Conservation (phyloP, 345 rosid genomes). For the Abelmoschus esculentus region DNA sequence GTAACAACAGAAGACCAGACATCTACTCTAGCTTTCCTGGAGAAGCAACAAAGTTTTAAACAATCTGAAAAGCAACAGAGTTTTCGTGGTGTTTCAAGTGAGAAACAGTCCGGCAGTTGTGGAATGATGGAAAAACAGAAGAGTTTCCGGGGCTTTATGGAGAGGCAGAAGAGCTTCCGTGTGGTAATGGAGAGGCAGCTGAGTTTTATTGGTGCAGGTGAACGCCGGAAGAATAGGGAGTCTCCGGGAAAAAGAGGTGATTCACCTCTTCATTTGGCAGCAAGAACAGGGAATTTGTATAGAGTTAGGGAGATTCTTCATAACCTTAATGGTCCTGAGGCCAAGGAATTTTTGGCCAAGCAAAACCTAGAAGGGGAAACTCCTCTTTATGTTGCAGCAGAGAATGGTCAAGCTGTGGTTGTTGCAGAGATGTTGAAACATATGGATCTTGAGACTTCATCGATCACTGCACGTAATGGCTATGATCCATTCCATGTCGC, state of each 20-base stretch:
- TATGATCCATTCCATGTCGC: constrained; percentile 90
- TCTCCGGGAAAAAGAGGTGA: constrained; percentile 99
- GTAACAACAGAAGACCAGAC: constrained; percentile 14
- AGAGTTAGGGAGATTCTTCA: constrained; percentile 60
- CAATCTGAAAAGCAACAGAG: constrained; percentile 43
- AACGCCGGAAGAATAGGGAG: constrained; percentile 59
- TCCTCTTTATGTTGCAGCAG: constrained; percentile 86
- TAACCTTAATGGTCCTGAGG: constrained; percentile 30
- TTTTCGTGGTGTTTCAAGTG: constrained; percentile 32
- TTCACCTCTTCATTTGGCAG: constrained; percentile 70
- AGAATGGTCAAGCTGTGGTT: constrained; percentile 53
- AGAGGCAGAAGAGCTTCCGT: constrained; percentile 89
- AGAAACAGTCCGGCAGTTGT: constrained; percentile 42
- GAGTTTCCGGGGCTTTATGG: constrained; percentile 64
- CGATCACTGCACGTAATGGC: constrained; percentile 73
- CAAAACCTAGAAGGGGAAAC: constrained; percentile 92
- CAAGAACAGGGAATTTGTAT: constrained; percentile 69
- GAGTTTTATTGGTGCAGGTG: constrained; percentile 75
- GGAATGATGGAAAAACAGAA: constrained; percentile 46
- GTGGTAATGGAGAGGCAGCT: constrained; percentile 88
- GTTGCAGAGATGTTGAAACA: constrained; percentile 70
- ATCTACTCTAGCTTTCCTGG: constrained; percentile 18
- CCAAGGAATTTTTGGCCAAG: constrained; percentile 49
- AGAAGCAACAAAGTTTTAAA: constrained; percentile 45
- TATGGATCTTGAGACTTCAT: constrained; percentile 66